Evolutionary conservation across 768 basidiomycete genomes (phyloP).

Genomic region (Megacollybia marginata): DNA sequence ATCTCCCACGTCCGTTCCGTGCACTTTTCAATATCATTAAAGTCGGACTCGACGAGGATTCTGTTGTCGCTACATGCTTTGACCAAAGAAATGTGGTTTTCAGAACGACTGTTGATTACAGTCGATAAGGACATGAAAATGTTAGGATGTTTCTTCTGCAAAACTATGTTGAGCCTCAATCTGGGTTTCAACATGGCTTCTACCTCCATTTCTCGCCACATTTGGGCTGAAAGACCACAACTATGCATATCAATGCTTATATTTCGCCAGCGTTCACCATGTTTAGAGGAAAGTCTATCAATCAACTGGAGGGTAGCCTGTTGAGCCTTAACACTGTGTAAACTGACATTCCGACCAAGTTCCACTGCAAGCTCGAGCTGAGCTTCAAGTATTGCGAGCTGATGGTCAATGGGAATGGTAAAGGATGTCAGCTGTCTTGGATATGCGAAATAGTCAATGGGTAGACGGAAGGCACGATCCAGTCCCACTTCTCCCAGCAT

Average conservation of each 20-base stretch:
- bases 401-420: slow-evolving; percentile 73
- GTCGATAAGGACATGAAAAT: slow-evolving; percentile 85
- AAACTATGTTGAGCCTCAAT: not conserved
- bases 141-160: slow-evolving; percentile 64
- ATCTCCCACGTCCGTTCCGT: slow-evolving; percentile 72
- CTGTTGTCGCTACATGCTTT: slow-evolving; percentile 53
- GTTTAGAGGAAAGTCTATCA: slow-evolving; percentile 45
- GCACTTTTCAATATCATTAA: slow-evolving; percentile 53
- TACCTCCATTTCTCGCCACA: slow-evolving; percentile 72
- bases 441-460: slow-evolving; percentile 42
- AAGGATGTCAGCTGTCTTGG: slow-evolving; percentile 67
- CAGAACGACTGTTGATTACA: slow-evolving; percentile 70
- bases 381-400: slow-evolving; percentile 69
- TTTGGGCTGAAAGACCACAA: slow-evolving; percentile 76
- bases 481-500: slow-evolving; percentile 94
- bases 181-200: slow-evolving; percentile 9
- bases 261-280: slow-evolving; percentile 47
- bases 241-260: slow-evolving; percentile 89
- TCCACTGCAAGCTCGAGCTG: slow-evolving; percentile 85
- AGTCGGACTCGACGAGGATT: slow-evolving; percentile 85
- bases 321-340: slow-evolving; percentile 83
- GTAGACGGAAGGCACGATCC: slow-evolving; percentile 74
- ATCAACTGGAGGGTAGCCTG: slow-evolving; percentile 64
- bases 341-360: slow-evolving; percentile 66
- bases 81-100: slow-evolving; percentile 58